phyloP scores from a whole-genome alignment of 1,139 yeast species.

The Hyphopichia burtonii region DNA sequence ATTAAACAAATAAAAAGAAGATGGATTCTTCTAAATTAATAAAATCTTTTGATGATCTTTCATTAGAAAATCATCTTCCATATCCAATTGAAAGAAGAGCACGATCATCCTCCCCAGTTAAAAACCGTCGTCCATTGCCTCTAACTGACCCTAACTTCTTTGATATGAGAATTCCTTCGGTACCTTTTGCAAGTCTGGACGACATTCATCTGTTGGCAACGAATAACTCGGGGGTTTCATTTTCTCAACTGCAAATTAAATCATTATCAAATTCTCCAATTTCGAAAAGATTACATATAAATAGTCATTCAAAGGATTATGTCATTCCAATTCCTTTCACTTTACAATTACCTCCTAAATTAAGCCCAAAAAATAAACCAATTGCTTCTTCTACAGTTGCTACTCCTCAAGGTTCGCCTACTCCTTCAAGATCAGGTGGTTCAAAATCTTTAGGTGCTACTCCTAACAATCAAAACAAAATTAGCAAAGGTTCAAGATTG shows the following conservation, averaged over 20 bases:
- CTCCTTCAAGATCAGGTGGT: background rate
- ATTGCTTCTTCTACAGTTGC: background rate
- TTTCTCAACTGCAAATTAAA: conserved; percentile 27
- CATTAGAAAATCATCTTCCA: background rate
- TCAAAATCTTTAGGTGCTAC: background rate
- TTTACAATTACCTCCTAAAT: conserved; percentile 42
- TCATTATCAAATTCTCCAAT: conserved; percentile 36
- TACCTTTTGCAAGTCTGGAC: conserved; percentile 19
- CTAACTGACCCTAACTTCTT: conserved; percentile 10
- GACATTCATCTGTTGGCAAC: conserved; percentile 19
- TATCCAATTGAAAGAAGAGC: conserved; percentile 20
- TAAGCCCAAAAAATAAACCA: conserved; percentile 25
- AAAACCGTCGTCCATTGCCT: conserved; percentile 25
- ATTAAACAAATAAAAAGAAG: conserved; percentile 1
- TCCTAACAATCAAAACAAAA: background rate
- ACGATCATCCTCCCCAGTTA: conserved; percentile 32
- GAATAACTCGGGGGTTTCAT: conserved; percentile 10
- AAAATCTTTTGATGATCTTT: conserved; percentile 3
- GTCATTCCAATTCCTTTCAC: conserved; percentile 48
- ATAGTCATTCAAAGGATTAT: conserved; percentile 23
- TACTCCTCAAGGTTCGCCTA: background rate
- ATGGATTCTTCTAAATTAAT: conserved; percentile 1
- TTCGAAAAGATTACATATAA: conserved; percentile 37
- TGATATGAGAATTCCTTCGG: conserved; percentile 23
- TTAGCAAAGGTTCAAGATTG: conserved; percentile 17